Evolutionary conservation across 768 basidiomycete genomes (phyloP), one percentile per base, ranked within the genome.

Genomic region (Myochromella boudieri): DNA sequence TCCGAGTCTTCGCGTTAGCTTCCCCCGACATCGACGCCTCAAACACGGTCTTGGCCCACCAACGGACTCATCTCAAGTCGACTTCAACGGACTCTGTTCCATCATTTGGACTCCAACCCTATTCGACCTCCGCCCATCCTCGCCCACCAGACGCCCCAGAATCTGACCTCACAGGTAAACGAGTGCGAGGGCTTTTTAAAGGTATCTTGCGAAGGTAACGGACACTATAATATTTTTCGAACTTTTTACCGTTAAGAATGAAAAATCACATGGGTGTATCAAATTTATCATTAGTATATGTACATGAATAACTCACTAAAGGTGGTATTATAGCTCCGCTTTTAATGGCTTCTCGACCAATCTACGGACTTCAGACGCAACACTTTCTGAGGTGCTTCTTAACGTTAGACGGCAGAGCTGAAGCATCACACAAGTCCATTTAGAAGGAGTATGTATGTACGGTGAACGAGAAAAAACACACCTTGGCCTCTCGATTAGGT

Each of bases 401-500:
- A 97, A 80, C 5, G 97, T 99, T 49, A 97, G 61, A 27, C 97
- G 87, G 68, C 93, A 97, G 26, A 97, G 74, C 91, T 95, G 26
- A 24, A 39, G 45, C n/a, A 14, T n/a, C 7, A 15, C 5, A 24
- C 15, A 42, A n/a, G 6, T 26, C 25, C 47, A 32, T 28, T n/a
- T 9, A 7, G 28, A 22, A 38, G 18, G 34, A 6, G 12, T 21
- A 22, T 15, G 18, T 29, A 36, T 28, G 47, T n/a, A 21, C 45
- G 27, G 49, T 10, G 33, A 17, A n/a, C n/a, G 14, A 6, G 6
- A 15, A 31, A 33, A 17, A 4, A 49, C 77, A 41, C 60, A 92
- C 93, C 79, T 97, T 95, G 21, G 95, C 97, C 49, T 97, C 94
- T 42, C 82, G 80, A 69, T 97, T 99, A 2, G 97, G 97, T 66